Evolutionary conservation across 495 filamentous ascomycete genomes (phyloP).

Genomic region (Lasiosphaeriaceae sp.): DNA sequence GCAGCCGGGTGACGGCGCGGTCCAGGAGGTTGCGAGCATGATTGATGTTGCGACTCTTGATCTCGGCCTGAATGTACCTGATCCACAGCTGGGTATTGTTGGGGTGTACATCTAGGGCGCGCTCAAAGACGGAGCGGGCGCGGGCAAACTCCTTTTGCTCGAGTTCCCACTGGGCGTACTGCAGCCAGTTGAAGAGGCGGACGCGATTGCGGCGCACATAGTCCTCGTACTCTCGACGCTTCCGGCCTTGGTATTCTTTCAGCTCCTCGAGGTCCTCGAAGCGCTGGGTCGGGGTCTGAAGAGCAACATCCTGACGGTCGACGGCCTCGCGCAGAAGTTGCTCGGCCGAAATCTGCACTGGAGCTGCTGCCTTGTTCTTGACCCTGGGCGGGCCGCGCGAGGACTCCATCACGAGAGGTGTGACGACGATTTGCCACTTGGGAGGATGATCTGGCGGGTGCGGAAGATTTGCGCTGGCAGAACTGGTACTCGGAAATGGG

Average conservation of each 20-base stretch:
- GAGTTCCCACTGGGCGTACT: constrained; percentile 94
- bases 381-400: constrained; percentile 92
- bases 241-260: constrained; percentile 94
- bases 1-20: constrained; percentile 88
- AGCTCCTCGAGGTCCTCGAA: constrained; percentile 97
- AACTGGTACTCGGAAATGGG: no score
- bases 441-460: no score
- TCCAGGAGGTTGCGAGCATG: constrained; percentile 94
- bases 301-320: constrained; percentile 85
- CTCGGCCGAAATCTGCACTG: constrained; percentile 89
- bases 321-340: constrained; percentile 97
- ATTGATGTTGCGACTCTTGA: constrained; percentile 95
- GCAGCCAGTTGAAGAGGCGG: constrained; percentile 99
- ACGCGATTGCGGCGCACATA: constrained; percentile 93
- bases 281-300: constrained; percentile 88
- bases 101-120: constrained; percentile 86
- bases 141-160: constrained; percentile 98
- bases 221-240: constrained; percentile 95
- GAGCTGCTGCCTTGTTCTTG: constrained; percentile 92
- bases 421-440: no score
- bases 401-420: constrained; percentile 67
- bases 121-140: constrained; percentile 93
- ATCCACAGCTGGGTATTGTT: constrained; percentile 72
- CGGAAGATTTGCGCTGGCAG: no score
- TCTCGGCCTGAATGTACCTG: constrained; percentile 92